These are phyloP conservation scores for Phytophthora pini DNA, from an alignment of 352 stramenopile species.

Conservation along the genomic window DNA sequence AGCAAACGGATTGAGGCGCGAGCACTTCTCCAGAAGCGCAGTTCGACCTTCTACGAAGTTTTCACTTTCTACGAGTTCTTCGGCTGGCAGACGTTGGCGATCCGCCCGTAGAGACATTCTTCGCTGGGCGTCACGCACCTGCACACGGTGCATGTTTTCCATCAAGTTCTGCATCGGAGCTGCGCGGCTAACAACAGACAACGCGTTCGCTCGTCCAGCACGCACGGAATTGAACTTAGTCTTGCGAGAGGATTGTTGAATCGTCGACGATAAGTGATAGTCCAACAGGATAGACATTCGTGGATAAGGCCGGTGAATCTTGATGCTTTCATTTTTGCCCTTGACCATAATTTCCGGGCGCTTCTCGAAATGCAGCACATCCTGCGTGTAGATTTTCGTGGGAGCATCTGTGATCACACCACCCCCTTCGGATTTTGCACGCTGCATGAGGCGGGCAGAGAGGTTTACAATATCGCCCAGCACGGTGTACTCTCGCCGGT, in stretches of 20 bases:
- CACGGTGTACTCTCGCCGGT: constrained; percentile 94
- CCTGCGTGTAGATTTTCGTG: constrained; percentile 85
- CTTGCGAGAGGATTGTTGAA: constrained; percentile 18
- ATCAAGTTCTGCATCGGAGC: constrained; percentile 80
- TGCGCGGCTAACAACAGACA: constrained; percentile 37
- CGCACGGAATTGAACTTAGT: constrained; percentile 14
- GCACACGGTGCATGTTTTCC: constrained; percentile 88
- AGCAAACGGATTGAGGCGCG: constrained; percentile 66
- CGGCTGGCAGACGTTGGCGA: constrained; percentile 43
- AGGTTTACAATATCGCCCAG: constrained; percentile 95
- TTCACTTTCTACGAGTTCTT: constrained; percentile 71
- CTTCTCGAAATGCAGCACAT: constrained; percentile 91
- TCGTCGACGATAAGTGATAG: constrained; percentile 64
- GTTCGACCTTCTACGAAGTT: constrained; percentile 58
- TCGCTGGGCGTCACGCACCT: constrained; percentile 81
- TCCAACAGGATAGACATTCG: constrained; percentile 86
- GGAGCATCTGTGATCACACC: constrained; percentile 89
- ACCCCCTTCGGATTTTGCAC: constrained; percentile 82
- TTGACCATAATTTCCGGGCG: constrained; percentile 92
- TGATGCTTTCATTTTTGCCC: constrained; percentile 92
- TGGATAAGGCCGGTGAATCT: constrained; percentile 87
- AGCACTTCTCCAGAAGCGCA: constrained; percentile 70
- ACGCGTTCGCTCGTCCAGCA: constrained; percentile 23
- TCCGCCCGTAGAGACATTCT: constrained; percentile 64
- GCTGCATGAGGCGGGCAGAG: constrained; percentile 93